These are phyloP conservation scores for Claviceps paspali DNA, from an alignment of 2,329 filamentous ascomycete species.

Conservation along the genomic window DNA sequence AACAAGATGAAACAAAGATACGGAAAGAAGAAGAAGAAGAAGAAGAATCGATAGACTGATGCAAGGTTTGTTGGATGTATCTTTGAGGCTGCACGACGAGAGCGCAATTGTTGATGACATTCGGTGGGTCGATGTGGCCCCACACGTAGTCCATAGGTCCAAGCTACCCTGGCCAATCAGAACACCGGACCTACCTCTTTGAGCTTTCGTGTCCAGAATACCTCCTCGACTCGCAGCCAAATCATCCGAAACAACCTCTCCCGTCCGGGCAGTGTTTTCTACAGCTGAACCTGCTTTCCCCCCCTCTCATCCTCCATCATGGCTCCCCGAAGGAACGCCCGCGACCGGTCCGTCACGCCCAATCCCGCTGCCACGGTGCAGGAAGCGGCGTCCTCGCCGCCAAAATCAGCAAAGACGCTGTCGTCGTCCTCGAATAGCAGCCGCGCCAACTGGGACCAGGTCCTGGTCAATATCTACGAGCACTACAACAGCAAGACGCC, in stretches of 20 bases:
- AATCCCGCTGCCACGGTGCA: slow-evolving; percentile 1
- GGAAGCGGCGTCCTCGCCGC: not conserved
- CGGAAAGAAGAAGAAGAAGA: too few species aligned
- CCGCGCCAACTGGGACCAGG: slow-evolving; percentile 35
- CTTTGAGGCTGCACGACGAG: too few species aligned
- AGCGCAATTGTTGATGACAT: slow-evolving; percentile 1
- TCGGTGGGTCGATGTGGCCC: not conserved
- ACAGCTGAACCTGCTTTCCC: too few species aligned
- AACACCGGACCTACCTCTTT: slow-evolving; percentile 10
- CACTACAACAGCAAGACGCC: slow-evolving; percentile 71
- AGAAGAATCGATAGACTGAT: too few species aligned
- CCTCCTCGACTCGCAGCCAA: too few species aligned
- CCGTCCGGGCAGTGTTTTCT: too few species aligned
- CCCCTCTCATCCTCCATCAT: slow-evolving; percentile 19
- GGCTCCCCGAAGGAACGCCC: slow-evolving; percentile 35
- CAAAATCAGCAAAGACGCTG: slow-evolving; percentile 1
- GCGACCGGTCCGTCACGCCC: slow-evolving; percentile 12
- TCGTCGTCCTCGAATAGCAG: slow-evolving; percentile 9
- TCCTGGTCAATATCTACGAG: slow-evolving; percentile 54
- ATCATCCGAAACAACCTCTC: too few species aligned
- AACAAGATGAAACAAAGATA: too few species aligned
- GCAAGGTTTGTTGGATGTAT: too few species aligned
- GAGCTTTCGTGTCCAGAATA: slow-evolving; percentile 26
- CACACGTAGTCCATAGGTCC: too few species aligned
- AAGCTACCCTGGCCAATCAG: slow-evolving; percentile 17